phyloP scores from a whole-genome alignment of 148 eudicot genomes.

The Chenopodium quinoa region DNA sequence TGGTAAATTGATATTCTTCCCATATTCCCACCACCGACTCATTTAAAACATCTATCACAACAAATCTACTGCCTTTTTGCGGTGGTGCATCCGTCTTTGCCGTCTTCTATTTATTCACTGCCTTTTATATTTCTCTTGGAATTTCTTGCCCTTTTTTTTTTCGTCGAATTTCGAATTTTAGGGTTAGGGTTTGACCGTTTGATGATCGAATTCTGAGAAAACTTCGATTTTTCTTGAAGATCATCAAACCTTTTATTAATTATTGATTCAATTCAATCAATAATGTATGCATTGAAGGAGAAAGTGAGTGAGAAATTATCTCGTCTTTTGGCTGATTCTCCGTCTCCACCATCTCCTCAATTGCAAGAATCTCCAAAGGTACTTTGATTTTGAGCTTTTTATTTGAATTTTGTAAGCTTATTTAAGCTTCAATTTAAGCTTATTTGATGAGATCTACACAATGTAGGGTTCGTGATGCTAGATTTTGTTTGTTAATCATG shows the following conservation, averaged over 20 bases:
- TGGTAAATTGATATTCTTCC: neutral
- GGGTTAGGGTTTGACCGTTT: slow-evolving; percentile 27
- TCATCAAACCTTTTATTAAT: slow-evolving; percentile 16
- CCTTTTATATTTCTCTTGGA: neutral
- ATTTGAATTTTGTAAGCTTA: no score
- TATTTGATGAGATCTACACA: slow-evolving; percentile 28
- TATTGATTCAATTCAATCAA: neutral
- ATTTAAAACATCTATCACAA: neutral
- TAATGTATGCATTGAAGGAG: slow-evolving; percentile 53
- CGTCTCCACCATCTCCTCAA: slow-evolving; percentile 37
- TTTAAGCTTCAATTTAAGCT: neutral
- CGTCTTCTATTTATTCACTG: neutral
- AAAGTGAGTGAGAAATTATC: slow-evolving; percentile 55
- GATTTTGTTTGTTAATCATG: neutral
- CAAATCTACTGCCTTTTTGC: neutral
- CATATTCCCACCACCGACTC: slow-evolving; percentile 22
- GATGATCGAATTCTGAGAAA: slow-evolving; percentile 14
- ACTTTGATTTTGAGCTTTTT: neutral
- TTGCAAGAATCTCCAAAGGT: slow-evolving; percentile 47
- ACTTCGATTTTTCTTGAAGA: neutral
- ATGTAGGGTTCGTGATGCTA: slow-evolving; percentile 23
- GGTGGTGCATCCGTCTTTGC: neutral
- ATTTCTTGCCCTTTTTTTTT: neutral
- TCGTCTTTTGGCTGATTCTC: slow-evolving; percentile 44
- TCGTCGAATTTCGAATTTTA: neutral